Conservation (phyloP, 306 rosid species). For the Fragaria iinumae region DNA sequence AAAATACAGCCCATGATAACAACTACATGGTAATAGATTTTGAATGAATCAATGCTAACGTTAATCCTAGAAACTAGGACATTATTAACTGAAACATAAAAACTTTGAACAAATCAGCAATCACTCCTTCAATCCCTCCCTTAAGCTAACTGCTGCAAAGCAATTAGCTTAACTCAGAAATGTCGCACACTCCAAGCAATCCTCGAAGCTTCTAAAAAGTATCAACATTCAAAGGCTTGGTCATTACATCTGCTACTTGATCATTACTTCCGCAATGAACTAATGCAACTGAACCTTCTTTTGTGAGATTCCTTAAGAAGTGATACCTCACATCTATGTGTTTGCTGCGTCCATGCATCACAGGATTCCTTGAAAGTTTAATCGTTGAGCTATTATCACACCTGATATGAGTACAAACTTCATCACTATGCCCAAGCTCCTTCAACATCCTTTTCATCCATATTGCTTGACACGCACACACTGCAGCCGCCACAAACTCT, state of each 20-base stretch:
- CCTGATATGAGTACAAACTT: not conserved
- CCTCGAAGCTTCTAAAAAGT: not conserved
- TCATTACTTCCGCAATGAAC: not conserved
- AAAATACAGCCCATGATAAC: not conserved
- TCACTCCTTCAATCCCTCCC: not conserved
- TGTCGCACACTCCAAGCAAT: not conserved
- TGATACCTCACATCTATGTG: not conserved
- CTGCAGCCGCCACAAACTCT: too few relatives aligned
- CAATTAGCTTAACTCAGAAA: not conserved
- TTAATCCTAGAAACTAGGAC: not conserved
- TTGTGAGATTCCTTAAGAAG: conserved; percentile 9
- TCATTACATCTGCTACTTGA: not conserved
- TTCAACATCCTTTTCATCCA: not conserved
- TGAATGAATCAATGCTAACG: not conserved
- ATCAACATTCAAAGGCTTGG: not conserved
- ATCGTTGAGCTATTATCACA: not conserved
- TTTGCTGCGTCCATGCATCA: not conserved
- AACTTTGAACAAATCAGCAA: too few relatives aligned
- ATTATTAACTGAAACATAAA: not conserved
- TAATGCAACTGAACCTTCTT: not conserved
- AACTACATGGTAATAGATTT: not conserved
- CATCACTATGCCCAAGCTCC: not conserved
- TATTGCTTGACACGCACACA: too few relatives aligned
- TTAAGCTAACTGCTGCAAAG: not conserved
- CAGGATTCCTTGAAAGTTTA: conserved; percentile 5